Evolutionary conservation across 1,139 yeast species (phyloP).

Genomic region (Diutina rugosa): DNA sequence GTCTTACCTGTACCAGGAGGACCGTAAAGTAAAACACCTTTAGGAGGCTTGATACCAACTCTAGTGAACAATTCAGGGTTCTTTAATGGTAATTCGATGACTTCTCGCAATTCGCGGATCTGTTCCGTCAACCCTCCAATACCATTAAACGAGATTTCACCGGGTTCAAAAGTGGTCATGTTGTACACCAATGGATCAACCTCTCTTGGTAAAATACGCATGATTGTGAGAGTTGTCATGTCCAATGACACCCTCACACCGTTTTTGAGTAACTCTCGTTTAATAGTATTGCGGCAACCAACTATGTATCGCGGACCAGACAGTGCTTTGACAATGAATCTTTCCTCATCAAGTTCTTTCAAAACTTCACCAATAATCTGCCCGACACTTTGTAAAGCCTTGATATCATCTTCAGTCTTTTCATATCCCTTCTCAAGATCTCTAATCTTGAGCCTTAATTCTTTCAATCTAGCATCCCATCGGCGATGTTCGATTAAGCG

Average conservation of each 20-base stretch:
- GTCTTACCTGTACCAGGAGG: constrained; percentile 99
- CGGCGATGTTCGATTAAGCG: constrained; percentile 87
- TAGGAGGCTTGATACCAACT: constrained; percentile 96
- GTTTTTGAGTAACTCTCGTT: constrained; percentile 70
- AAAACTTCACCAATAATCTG: constrained; percentile 96
- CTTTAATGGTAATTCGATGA: constrained; percentile 91
- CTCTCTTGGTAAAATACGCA: constrained; percentile 95
- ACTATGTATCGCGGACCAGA: constrained; percentile 97
- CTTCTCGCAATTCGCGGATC: constrained; percentile 93
- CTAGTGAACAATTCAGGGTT: constrained; percentile 93
- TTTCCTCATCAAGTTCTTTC: constrained; percentile 89
- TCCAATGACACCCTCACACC: constrained; percentile 96
- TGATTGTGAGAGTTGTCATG: constrained; percentile 94
- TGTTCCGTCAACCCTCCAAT: constrained; percentile 97
- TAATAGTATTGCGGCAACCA: constrained; percentile 90
- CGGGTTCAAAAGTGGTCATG: constrained; percentile 97
- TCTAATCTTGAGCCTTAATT: constrained; percentile 70
- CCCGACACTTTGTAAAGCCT: constrained; percentile 94
- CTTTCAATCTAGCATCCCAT: constrained; percentile 88
- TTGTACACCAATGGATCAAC: constrained; percentile 97
- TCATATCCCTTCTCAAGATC: constrained; percentile 76
- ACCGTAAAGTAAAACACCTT: constrained; percentile 92
- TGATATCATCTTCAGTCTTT: constrained; percentile 92
- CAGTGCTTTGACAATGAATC: constrained; percentile 93
- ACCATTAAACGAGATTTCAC: constrained; percentile 87